phyloP scores from a whole-genome alignment of 2,329 filamentous ascomycete genomes.

The Diaporthe nobilis region DNA sequence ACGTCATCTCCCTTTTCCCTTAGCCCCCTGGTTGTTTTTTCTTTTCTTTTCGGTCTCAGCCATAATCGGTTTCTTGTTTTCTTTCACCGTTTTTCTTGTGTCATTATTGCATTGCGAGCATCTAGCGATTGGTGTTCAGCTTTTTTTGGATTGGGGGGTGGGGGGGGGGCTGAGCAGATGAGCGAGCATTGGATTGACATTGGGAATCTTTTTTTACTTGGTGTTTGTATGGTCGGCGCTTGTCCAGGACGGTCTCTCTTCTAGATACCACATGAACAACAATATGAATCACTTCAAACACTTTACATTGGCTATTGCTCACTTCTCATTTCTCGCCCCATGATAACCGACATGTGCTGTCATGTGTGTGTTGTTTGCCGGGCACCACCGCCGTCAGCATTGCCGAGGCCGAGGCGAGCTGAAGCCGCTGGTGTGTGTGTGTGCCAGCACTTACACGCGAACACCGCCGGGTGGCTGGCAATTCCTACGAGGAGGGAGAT shows the following conservation, averaged over 20 bases:
- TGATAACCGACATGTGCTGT: constrained; percentile 6
- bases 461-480: constrained; percentile 17
- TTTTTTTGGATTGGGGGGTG: neutral
- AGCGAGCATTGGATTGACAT: constrained; percentile 17
- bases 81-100: constrained; percentile 23
- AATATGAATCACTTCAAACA: constrained; percentile 31
- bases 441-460: neutral
- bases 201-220: neutral
- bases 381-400: constrained; percentile 7
- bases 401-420: constrained; percentile 11
- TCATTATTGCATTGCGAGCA: constrained; percentile 35
- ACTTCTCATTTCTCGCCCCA: neutral
- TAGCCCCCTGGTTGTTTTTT: neutral
- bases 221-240: constrained; percentile 27
- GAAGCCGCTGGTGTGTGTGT: neutral
- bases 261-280: constrained; percentile 29
- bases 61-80: constrained; percentile 9
- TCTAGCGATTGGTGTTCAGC: constrained; percentile 37
- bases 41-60: neutral
- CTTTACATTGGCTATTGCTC: neutral
- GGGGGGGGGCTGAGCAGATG: constrained; percentile 29
- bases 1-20: constrained; percentile 6
- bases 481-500: neutral
- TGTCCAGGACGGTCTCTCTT: constrained; percentile 23
- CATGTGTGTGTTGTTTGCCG: neutral